Evolutionary conservation across 768 basidiomycete genomes (phyloP).

Genomic region (Amanita subjunquillea): DNA sequence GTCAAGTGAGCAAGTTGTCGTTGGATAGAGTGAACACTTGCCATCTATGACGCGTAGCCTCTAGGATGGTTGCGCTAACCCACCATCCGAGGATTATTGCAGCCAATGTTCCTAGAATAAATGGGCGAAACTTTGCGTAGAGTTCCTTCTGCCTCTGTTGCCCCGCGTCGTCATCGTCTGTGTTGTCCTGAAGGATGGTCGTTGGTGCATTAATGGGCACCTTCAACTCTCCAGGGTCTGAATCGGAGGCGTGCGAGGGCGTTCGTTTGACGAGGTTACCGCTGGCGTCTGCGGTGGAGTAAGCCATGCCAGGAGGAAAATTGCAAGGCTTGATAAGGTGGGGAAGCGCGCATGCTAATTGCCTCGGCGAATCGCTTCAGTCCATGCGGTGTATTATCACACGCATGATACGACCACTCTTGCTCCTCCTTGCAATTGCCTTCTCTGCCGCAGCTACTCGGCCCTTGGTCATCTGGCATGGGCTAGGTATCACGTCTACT

Average conservation of each 20-base stretch:
- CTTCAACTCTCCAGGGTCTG: constrained; percentile 12
- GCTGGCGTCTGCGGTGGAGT: neutral
- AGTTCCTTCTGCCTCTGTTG: constrained; percentile 1
- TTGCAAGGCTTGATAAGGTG: neutral
- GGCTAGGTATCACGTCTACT: constrained; percentile 31
- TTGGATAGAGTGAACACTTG: constrained; percentile 16
- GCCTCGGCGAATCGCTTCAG: neutral
- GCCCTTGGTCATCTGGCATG: constrained; percentile 73
- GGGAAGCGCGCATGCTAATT: neutral
- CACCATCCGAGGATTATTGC: constrained; percentile 74
- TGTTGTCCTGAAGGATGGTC: neutral
- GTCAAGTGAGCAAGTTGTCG: constrained; percentile 3
- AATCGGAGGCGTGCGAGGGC: constrained; percentile 9
- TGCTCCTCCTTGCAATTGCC: neutral
- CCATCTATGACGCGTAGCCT: constrained; percentile 71
- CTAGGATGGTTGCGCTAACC: constrained; percentile 64
- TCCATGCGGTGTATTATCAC: neutral
- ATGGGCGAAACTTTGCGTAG: constrained; percentile 24
- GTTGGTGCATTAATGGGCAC: neutral
- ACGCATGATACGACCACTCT: neutral
- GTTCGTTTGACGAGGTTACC: constrained; percentile 10
- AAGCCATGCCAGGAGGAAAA: neutral
- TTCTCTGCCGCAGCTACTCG: constrained; percentile 16
- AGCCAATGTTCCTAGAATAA: constrained; percentile 41
- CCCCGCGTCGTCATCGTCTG: neutral